Percentiles rank a stretch among this genome's conserved stretches.
phyloP scores from a whole-genome alignment of 768 basidiomycete genomes.

The Leccinellum albellum region DNA sequence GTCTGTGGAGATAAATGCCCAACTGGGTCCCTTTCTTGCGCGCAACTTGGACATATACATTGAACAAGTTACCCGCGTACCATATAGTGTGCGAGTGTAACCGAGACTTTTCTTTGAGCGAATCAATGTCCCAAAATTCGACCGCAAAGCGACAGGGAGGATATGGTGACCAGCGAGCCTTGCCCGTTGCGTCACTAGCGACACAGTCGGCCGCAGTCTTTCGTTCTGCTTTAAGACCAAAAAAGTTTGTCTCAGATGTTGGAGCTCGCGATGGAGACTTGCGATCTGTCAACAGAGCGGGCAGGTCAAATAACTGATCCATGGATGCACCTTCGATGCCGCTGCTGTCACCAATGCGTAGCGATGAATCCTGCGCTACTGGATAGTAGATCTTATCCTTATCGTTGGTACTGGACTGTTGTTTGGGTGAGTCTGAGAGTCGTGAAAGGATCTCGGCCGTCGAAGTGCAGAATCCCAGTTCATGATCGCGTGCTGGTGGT shows the following conservation, averaged over 20 bases:
- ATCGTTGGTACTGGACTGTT: slow-evolving; percentile 12
- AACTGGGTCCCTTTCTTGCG: slow-evolving; percentile 79
- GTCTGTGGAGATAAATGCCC: slow-evolving; percentile 86
- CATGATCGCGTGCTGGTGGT: slow-evolving; percentile 45
- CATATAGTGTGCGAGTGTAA: slow-evolving; percentile 83
- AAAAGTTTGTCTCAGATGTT: slow-evolving; percentile 53
- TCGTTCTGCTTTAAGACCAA: slow-evolving; percentile 53
- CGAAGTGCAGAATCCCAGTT: slow-evolving; percentile 59
- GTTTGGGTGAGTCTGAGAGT: slow-evolving; percentile 21
- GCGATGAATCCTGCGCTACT: slow-evolving; percentile 64
- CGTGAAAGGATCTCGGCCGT: slow-evolving; percentile 48
- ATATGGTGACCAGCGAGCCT: slow-evolving; percentile 59
- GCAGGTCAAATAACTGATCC: slow-evolving; percentile 63
- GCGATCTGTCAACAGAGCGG: slow-evolving; percentile 20
- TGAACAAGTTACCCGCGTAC: slow-evolving; percentile 86
- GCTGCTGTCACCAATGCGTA: slow-evolving; percentile 70
- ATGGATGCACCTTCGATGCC: slow-evolving; percentile 52
- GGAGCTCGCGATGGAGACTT: slow-evolving; percentile 26
- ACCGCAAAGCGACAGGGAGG: slow-evolving; percentile 83
- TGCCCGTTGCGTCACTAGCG: slow-evolving; percentile 40
- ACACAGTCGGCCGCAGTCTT: slow-evolving; percentile 41
- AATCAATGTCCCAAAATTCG: slow-evolving; percentile 86
- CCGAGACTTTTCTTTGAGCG: slow-evolving; percentile 79
- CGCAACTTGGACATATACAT: slow-evolving; percentile 85
- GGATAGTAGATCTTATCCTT: slow-evolving; percentile 51